Evolutionary conservation across 257 asterid genomes (phyloP), one percentile per base, ranked within the genome.

Genomic region (Solanum clarkiae): DNA sequence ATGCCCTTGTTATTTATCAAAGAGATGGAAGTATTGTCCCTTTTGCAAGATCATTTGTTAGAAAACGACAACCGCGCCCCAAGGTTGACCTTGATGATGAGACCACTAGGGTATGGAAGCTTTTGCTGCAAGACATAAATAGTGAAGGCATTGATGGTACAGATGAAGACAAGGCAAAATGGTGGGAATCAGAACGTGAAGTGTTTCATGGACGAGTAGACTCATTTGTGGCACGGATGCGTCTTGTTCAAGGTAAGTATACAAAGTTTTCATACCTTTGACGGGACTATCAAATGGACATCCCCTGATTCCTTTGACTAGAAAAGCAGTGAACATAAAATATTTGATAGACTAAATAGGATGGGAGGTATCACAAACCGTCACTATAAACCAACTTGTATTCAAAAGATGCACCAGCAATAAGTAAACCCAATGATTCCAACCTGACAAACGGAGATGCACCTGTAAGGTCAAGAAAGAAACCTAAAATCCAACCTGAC

Each of bases 1-100:
- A 71, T 87, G 92, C 95, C 88, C 92, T 97, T 63, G 97, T 94
- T 86, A 92, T 95, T 74, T 95, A 86, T 89, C 97, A 87, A 86
- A 89, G 86, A 84, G 89, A 87, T 86, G 96, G 98, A 60, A 91
- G 90, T 69, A 85, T 95, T 63, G 89, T 92, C 87, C 94, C 97
- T 83, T 92, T 90, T 75, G 91, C 89, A 77, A 85, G 88, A 80
- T 56, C 83, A 79, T 79, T 79, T 54, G 81, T 86, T 18, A 94
- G 84, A 86, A 93, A 90, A 91, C 91, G 91, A 85, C 84, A 66
- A 45, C 91, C 92, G 71, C 91, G 99, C 84, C 93, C 98, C 36
- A 91, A 87, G 86, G 93, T 91, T 84, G 91, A 90, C 60, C 92
- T 91, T 77, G 94, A 91, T 86, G 91, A 88, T 47, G 93, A 90